Conservation (phyloP, 495 filamentous ascomycete species). For the Talaromyces proteolyticus region DNA sequence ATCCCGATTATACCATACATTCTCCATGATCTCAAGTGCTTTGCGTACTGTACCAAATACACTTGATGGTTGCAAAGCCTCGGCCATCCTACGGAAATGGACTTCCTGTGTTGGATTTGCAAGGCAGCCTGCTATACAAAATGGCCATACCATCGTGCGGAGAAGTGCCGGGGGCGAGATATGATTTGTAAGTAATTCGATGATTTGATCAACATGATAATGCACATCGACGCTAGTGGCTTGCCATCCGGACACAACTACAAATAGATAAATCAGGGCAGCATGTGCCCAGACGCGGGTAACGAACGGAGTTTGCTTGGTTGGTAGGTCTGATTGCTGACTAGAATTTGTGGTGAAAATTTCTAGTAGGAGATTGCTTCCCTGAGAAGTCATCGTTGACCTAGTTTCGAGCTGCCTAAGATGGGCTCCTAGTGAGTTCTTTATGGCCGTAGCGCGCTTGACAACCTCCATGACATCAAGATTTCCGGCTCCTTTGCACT, state of each 20-base stretch:
- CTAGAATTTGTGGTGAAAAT: not conserved
- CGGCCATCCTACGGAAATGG: conserved; percentile 14
- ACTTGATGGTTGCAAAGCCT: conserved; percentile 12
- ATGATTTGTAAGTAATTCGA: conserved; percentile 16
- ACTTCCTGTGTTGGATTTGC: conserved; percentile 15
- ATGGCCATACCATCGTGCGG: conserved; percentile 24
- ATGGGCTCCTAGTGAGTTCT: conserved; percentile 14
- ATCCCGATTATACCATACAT: conserved; percentile 14
- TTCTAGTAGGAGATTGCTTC: conserved; percentile 6
- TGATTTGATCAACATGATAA: conserved; percentile 18
- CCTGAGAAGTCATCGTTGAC: not conserved
- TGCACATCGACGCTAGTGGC: conserved; percentile 21
- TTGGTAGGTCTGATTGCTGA: not conserved
- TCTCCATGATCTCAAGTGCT: conserved; percentile 22
- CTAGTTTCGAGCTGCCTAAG: conserved; percentile 8
- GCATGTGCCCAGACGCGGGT: conserved; percentile 27
- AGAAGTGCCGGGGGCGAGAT: conserved; percentile 15
- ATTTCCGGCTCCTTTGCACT: conserved; percentile 16
- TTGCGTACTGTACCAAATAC: conserved; percentile 19
- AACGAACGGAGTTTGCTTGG: conserved; percentile 11
- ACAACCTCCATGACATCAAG: conserved; percentile 27
- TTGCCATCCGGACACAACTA: conserved; percentile 27
- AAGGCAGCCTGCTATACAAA: conserved; percentile 24
- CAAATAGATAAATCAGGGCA: conserved; percentile 18
- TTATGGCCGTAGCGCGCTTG: conserved; percentile 20